These are phyloP conservation scores for Zizania palustris DNA, from an alignment of 202 grass and related monocot species.

Conservation along the genomic window DNA sequence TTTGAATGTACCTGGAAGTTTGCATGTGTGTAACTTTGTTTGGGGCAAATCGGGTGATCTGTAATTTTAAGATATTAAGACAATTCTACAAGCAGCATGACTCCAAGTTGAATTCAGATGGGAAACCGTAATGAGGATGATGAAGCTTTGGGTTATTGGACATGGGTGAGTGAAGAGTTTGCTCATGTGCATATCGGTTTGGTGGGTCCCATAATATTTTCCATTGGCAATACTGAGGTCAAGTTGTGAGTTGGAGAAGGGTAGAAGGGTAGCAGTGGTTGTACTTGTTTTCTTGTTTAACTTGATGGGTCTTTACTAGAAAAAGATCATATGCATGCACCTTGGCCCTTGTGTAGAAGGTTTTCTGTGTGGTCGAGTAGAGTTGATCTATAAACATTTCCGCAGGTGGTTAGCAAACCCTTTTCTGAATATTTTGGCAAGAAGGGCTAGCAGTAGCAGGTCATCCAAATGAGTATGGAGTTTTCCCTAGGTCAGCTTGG, in stretches of 20 bases:
- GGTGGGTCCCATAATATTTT: background rate
- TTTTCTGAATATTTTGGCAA: background rate
- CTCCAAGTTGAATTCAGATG: background rate
- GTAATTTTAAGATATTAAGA: background rate
- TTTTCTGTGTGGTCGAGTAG: background rate
- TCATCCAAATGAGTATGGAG: background rate
- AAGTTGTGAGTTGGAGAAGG: background rate
- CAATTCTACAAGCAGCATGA: background rate
- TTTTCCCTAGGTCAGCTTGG: background rate
- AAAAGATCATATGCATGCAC: background rate
- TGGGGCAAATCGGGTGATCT: background rate
- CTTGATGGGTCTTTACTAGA: background rate
- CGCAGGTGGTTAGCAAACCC: background rate
- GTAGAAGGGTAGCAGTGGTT: background rate
- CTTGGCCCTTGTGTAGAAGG: background rate
- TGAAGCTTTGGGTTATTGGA: background rate
- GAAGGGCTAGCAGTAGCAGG: constrained; percentile 8
- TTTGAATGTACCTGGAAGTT: background rate
- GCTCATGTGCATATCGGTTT: background rate
- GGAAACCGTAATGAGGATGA: background rate
- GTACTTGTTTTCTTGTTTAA: constrained; percentile 12
- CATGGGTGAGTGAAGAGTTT: background rate
- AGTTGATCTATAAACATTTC: constrained; percentile 17
- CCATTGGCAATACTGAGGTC: background rate
- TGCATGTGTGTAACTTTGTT: background rate